Evolutionary conservation across 2,329 filamentous ascomycete species (phyloP), one percentile per base, ranked within the genome.

Genomic region (Fusarium liriodendri): DNA sequence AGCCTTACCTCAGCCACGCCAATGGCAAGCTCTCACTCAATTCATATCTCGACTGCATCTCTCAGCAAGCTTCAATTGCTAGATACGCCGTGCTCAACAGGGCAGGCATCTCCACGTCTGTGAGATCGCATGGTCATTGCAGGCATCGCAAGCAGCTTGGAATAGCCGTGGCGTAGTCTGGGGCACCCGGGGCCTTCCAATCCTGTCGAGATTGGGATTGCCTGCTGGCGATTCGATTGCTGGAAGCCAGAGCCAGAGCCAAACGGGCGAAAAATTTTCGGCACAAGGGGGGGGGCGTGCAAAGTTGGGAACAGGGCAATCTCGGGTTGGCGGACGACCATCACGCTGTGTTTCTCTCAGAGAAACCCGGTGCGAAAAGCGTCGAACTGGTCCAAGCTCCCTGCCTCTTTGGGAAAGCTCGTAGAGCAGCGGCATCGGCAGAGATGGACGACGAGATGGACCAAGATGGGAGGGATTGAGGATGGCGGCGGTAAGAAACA

Each of bases 241-340:
- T 47, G 45, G 20, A 33, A 40, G 52, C 54, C 45, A 65, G 42
- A 61, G 61, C 40, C 32, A 65, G 47, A 62, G 57, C 37, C 32
- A 65, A 61, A 71, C 29, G 7, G 40, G 58, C 77, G 76, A 79
- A 77, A 79, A 79, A 64, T 38, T 71, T 78, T 79, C 77, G 77
- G 77, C 73, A 22, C 57, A 76, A 69, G 55, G 70, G 71, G 70
- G 71, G 71, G 71, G 70, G 77, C 22, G 70, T 71, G 69, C 47
- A 50, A 62, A 58, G 33, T 7, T 42, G 33, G 27, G 29, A 52
- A 60, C 52, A 63, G 76, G 72, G 69, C 70, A 78, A 76, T 76
- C 62, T 77, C 77, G 77, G 77, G 73, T 71, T 72, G 69, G 55
- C 57, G 69, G 66, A 70, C 69, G 54, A 62, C 38, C 50, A 47